Evolutionary conservation across 257 asterid genomes (phyloP).

Genomic region (Voacanga thouarsii): DNA sequence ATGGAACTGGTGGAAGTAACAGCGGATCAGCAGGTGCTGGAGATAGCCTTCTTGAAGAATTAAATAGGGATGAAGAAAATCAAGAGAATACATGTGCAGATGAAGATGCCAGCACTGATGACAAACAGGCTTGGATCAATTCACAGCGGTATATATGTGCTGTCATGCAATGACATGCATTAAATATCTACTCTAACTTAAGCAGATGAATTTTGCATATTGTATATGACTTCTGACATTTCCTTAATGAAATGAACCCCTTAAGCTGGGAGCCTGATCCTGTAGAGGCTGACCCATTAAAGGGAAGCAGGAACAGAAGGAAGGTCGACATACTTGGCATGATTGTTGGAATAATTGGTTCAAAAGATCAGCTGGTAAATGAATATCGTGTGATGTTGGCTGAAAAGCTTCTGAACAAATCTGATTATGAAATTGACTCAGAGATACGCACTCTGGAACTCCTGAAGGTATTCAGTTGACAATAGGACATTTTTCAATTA

Average conservation of each 20-base stretch:
- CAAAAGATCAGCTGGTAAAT: constrained; percentile 94
- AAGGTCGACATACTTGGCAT: constrained; percentile 95
- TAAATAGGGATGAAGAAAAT: constrained; percentile 94
- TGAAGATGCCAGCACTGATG: constrained; percentile 73
- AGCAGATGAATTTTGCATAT: constrained; percentile 13
- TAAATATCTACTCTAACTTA: not conserved
- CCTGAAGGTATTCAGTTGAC: constrained; percentile 61
- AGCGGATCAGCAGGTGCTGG: constrained; percentile 74
- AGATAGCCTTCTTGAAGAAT: constrained; percentile 96
- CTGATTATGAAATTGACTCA: constrained; percentile 88
- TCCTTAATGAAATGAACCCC: constrained; percentile 24
- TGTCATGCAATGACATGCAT: constrained; percentile 3
- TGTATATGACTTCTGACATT: constrained; percentile 28
- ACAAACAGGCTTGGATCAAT: constrained; percentile 93
- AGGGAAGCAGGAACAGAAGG: constrained; percentile 76
- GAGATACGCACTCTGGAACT: constrained; percentile 95
- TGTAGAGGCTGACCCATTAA: constrained; percentile 84
- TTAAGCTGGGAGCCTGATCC: constrained; percentile 99
- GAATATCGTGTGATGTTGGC: constrained; percentile 99
- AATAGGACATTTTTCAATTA: constrained; percentile 23
- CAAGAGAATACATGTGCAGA: constrained; percentile 70
- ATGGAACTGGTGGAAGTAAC: constrained; percentile 87
- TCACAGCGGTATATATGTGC: constrained; percentile 55
- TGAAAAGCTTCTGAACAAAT: constrained; percentile 92
- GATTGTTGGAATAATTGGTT: constrained; percentile 94